Base-by-base conservation (phyloP, 345 rosid species). In the Cardiospermum halicacabum region DNA sequence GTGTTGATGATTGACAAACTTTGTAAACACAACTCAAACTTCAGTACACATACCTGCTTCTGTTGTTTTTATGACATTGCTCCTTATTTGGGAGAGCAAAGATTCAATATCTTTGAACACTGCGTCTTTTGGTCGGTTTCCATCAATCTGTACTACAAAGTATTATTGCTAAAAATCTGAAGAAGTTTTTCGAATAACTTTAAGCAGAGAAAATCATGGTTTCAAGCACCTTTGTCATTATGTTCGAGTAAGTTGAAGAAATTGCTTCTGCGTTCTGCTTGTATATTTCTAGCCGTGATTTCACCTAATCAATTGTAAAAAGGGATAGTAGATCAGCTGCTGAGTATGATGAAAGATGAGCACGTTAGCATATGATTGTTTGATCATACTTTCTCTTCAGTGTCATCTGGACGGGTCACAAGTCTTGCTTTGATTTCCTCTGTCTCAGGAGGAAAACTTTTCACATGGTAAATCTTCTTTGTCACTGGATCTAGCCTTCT, bases 351-450 rank as follows among this genome's bases (percentile, higher is more conserved):
- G 24, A 11, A 69, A 32, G 30, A 10, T 37, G 4, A 53, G 1
- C 22, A 47, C 21, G 55, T 40, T 22, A 12, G 58, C 27, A 9
- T 21, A 60, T 58, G 43, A 64, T n/a, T 15, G 56, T 34, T 51
- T 21, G 34, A 40, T 30, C 70, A 69, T 65, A 88, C 97, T 68
- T 89, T 92, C 75, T 85, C 87, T 75, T 85, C 89, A 4, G 92
- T 92, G 77, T 92, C 98, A 82, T 92, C 98, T 24, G 96, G 80
- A 66, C 92, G 96, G 53, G 84, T 85, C n/a, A 81, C 63, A 57
- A 89, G 87, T 75, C 96, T 88, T 74, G 76, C 87, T 80, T 83
- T 88, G 28, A 92, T 71, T 74, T 92, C 90, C 36, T 85, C 81
- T 0, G 81, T 78, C 70, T 81, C 89, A 10, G 93, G 98, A 62